Percentiles rank a stretch among this genome's conserved stretches.
Conservation (phyloP, 257 asterid species). For the Solanum bulbocastanum region DNA sequence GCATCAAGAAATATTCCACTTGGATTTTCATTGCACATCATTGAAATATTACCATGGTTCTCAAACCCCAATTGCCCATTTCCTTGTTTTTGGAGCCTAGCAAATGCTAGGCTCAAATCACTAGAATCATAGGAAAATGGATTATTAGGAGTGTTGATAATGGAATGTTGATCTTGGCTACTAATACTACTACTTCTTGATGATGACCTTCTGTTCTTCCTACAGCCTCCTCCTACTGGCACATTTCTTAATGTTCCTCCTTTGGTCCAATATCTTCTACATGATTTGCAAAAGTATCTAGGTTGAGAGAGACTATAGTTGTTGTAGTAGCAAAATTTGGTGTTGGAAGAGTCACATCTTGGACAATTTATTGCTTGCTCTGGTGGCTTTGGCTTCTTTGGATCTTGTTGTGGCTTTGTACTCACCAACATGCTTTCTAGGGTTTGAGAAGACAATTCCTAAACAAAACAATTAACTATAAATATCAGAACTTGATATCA, state of each 20-base stretch:
- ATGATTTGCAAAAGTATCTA: slow-evolving; percentile 83
- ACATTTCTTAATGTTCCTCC: slow-evolving; percentile 88
- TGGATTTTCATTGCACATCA: slow-evolving; percentile 15
- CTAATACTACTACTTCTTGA: slow-evolving; percentile 33
- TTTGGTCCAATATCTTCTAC: slow-evolving; percentile 91
- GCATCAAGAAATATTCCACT: slow-evolving; percentile 20
- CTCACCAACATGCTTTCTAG: slow-evolving; percentile 78
- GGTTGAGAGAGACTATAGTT: slow-evolving; percentile 96
- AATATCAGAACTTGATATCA: neutral
- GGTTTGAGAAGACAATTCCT: slow-evolving; percentile 70
- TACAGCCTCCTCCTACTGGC: slow-evolving; percentile 95
- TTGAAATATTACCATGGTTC: slow-evolving; percentile 12
- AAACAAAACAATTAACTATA: neutral
- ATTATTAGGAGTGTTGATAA: slow-evolving; percentile 3
- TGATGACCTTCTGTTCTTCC: slow-evolving; percentile 61
- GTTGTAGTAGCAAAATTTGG: slow-evolving; percentile 93
- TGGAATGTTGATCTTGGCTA: slow-evolving; percentile 26
- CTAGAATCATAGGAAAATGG: slow-evolving; percentile 21
- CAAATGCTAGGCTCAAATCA: slow-evolving; percentile 55
- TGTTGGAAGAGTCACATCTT: slow-evolving; percentile 79
- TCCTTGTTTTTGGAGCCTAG: slow-evolving; percentile 53
- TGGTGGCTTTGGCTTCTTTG: slow-evolving; percentile 58
- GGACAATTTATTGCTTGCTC: slow-evolving; percentile 74
- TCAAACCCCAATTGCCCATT: slow-evolving; percentile 24
- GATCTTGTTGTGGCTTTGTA: slow-evolving; percentile 51